Evolutionary conservation across 176 grass and related monocot genomes (phyloP), one percentile per base, ranked within the genome.

Genomic region (Metroxylon sagu): DNA sequence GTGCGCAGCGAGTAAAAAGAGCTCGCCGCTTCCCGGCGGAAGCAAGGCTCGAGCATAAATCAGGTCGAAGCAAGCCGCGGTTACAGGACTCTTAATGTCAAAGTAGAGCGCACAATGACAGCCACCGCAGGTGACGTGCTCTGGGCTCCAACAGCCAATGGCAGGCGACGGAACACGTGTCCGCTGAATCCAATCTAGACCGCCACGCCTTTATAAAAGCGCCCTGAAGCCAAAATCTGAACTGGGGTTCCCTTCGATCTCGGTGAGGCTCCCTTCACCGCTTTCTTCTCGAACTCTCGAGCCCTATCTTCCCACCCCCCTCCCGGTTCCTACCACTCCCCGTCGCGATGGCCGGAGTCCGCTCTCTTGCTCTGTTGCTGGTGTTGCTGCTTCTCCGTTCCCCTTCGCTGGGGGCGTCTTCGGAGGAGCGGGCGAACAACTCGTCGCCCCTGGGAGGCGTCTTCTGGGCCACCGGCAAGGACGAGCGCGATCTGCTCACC

Each of bases 391-490:
- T 80, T 25, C 16, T 73, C 19, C 53, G 62, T 29, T 25, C 68
- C 27, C 62, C 61, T 3, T 64, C 29, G 2, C 59, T 72, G 29
- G 75, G 39, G 28, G 68, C 27, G 17, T 52, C 12, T 59, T 53
- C 59, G 57, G 70, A 68, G 53, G 68, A 66, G 25, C 76, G 69
- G 16, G 74, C 14, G 56, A 91, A 79, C 69, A 48, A 68, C 68
- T 89, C 73, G 58, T 57, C 73, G 56, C 50, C 56, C 49, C 25
- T 70, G 29, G 64, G 64, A 68, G 56, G 52, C 51, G 12, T 68
- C 8, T 19, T 68, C 65, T 79, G 77, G 86, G 73, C 71, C 4
- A 71, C 50, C 6, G 80, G 78, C 25, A 96, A 83, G 82, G 81
- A 69, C 48, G 74, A 79, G 74, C 68, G 35, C 27, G 68, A 87